These are phyloP conservation scores for Liquidambar formosana DNA, from an alignment of 164 flowering plant species.

Conservation along the genomic window DNA sequence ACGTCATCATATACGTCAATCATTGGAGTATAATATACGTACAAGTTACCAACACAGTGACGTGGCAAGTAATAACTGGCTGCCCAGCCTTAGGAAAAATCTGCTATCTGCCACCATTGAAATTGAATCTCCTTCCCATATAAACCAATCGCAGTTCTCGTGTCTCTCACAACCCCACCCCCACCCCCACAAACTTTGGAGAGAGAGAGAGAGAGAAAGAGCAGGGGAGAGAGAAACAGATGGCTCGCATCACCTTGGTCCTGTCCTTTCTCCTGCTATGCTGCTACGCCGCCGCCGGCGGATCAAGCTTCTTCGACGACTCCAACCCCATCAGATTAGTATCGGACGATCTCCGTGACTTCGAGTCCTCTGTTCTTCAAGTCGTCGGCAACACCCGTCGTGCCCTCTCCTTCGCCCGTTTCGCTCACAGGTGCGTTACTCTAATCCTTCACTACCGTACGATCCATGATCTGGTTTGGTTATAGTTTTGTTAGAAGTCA, in stretches of 20 bases:
- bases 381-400: conserved; percentile 65
- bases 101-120: too few relatives aligned
- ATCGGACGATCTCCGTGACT: conserved; percentile 57
- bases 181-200: not conserved
- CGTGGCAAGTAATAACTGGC: not conserved
- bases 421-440: conserved; percentile 57
- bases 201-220: not conserved
- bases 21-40: not conserved
- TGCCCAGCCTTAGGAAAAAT: too few relatives aligned
- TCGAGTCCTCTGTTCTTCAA: conserved; percentile 48
- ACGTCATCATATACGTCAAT: not conserved
- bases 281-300: conserved; percentile 33
- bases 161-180: not conserved
- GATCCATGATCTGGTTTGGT: not conserved
- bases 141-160: not conserved
- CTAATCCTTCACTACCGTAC: not conserved
- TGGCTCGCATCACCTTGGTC: conserved; percentile 27
- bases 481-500: too few relatives aligned
- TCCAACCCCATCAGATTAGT: conserved; percentile 79
- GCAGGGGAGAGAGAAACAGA: conserved; percentile 3
- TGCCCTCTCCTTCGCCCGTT: conserved; percentile 81
- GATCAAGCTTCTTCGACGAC: conserved; percentile 52
- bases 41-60: not conserved
- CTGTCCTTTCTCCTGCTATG: conserved; percentile 26
- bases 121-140: not conserved